These are phyloP conservation scores for Apodospora peruviana DNA, from an alignment of 495 filamentous ascomycete species.

Conservation along the genomic window DNA sequence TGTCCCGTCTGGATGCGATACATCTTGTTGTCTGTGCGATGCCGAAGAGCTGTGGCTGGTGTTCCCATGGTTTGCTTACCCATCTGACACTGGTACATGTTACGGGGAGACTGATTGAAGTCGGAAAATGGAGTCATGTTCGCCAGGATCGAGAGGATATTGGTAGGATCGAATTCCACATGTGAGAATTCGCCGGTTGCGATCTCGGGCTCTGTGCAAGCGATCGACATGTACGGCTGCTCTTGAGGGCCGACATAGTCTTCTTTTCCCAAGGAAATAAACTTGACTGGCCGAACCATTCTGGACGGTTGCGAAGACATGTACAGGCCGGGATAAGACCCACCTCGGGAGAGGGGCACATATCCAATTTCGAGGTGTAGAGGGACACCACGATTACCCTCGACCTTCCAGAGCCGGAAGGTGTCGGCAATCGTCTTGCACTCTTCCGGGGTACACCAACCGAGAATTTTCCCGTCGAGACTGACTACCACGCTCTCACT, in stretches of 20 bases:
- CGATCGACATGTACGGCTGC: slow-evolving; percentile 98
- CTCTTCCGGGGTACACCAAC: slow-evolving; percentile 81
- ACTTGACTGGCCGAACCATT: slow-evolving; percentile 89
- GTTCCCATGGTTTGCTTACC: slow-evolving; percentile 99
- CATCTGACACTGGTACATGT: slow-evolving; percentile 99
- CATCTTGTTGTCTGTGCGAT: slow-evolving; percentile 94
- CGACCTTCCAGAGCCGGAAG: slow-evolving; percentile 91
- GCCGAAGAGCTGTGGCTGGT: slow-evolving; percentile 75
- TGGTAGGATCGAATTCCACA: slow-evolving; percentile 90
- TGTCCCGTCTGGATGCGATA: slow-evolving; percentile 95
- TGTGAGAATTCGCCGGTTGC: slow-evolving; percentile 83
- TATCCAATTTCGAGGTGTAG: slow-evolving; percentile 85
- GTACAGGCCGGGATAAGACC: slow-evolving; percentile 93
- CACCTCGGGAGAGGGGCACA: slow-evolving; percentile 76
- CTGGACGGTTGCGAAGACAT: slow-evolving; percentile 79
- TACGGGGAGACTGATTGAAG: slow-evolving; percentile 97
- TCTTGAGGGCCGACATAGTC: slow-evolving; percentile 91
- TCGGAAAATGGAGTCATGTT: slow-evolving; percentile 99
- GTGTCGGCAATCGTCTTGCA: slow-evolving; percentile 74
- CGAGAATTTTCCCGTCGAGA: slow-evolving; percentile 82
- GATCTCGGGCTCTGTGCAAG: slow-evolving; percentile 77
- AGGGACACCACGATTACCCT: slow-evolving; percentile 79
- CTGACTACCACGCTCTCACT: slow-evolving; percentile 81
- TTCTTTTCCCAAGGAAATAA: slow-evolving; percentile 74
- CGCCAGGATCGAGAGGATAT: slow-evolving; percentile 94